Evolutionary conservation across 2,329 filamentous ascomycete species (phyloP), one percentile per base, ranked within the genome.

Genomic region (Apiospora phragmitis): DNA sequence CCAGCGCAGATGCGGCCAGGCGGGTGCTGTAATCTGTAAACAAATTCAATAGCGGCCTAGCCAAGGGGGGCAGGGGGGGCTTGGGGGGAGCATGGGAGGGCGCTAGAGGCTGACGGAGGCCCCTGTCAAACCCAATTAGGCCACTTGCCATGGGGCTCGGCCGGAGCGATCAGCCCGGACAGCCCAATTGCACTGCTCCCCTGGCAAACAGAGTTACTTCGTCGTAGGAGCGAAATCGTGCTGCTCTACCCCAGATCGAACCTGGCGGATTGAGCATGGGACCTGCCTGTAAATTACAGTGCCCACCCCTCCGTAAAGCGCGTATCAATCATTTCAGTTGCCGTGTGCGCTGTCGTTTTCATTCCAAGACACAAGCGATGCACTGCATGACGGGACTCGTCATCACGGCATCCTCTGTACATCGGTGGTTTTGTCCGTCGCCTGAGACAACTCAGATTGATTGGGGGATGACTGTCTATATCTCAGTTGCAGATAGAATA

Each of bases 161-260:
- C 55, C 55, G 55, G 55, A 62, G 55, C 32, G 18, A 62, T 62
- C 32, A 38, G 55, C 55, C 55, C 55, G 55, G 55, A 62, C 29
- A 38, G 3, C 18, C 55, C 55, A 32, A 62, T 8, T 49, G 5
- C 42, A n/a, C 21, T 9, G 4, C 18, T 7, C 29, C 16, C 29
- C 18, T 18, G 12, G 55, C 32, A n/a, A n/a, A n/a, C 32, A 62
- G 55, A 38, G 55, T 38, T n/a, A n/a, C n/a, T n/a, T n/a, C n/a
- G n/a, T 62, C 21, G 55, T 29, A 21, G 21, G 42, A 43, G 16
- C 18, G 42, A 8, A 49, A 49, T 49, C 47, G 47, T 49, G 47
- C 47, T n/a, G 47, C n/a, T 49, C 11, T 49, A 49, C 47, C 47
- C 47, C 47, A 24, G 47, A 49, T 47, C 43, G 21, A 59, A 59